Evolutionary conservation across 345 rosid genomes (phyloP).

Genomic region (Kandelia obovata): DNA sequence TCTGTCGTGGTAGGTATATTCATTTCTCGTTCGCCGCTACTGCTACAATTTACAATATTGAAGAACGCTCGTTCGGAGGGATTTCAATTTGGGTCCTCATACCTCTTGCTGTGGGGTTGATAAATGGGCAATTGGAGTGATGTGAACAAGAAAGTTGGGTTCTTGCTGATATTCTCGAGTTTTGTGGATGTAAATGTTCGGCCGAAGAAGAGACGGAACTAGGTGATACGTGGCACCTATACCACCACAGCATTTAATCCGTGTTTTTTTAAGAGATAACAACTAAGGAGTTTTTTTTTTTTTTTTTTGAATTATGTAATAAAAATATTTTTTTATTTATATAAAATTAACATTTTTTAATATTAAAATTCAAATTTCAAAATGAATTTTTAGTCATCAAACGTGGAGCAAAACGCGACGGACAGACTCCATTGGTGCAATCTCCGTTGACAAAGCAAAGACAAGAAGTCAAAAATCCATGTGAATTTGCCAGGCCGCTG

Average conservation of each 20-base stretch:
- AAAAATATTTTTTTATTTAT: no score
- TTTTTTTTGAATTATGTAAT: no score
- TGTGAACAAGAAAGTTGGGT: background rate
- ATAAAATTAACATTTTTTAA: no score
- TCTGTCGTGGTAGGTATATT: slow-evolving; percentile 69
- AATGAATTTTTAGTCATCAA: no score
- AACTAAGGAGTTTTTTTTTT: no score
- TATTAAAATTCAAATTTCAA: no score
- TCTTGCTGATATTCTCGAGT: background rate
- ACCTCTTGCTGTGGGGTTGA: background rate
- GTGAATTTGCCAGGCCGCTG: no score
- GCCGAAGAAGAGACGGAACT: background rate
- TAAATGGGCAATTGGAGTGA: background rate
- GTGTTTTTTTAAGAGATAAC: no score
- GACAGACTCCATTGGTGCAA: no score
- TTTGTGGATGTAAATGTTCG: background rate
- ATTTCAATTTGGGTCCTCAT: background rate
- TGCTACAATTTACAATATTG: background rate
- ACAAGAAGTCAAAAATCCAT: no score
- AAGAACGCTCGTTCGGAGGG: background rate
- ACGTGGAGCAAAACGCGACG: no score
- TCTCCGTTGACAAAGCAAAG: no score
- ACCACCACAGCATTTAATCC: background rate
- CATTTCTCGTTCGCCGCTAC: slow-evolving; percentile 5
- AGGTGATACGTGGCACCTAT: slow-evolving; percentile 12